phyloP scores from a whole-genome alignment of 164 flowering plant genomes.

The Macadamia tetraphylla region DNA sequence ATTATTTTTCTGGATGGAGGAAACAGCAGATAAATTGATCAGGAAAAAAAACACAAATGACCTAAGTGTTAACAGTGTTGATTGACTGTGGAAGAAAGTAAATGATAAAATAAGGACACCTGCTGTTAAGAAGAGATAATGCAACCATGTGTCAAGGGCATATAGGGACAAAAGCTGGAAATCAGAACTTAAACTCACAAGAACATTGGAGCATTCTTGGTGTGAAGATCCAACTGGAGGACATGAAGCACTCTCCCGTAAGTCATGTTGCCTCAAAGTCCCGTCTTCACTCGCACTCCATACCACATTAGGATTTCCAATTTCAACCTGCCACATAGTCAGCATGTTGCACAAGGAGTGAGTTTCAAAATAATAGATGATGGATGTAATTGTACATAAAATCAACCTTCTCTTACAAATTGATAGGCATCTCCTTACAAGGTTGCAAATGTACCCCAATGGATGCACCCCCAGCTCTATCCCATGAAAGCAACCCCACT shows the following conservation, averaged over 20 bases:
- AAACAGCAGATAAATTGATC: too few relatives aligned
- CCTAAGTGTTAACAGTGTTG: too few relatives aligned
- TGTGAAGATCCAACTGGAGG: constrained; percentile 84
- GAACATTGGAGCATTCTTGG: constrained; percentile 82
- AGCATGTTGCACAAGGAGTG: background rate
- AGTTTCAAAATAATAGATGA: background rate
- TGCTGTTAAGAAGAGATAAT: too few relatives aligned
- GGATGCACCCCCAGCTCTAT: background rate
- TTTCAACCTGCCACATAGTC: constrained; percentile 63
- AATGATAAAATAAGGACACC: too few relatives aligned
- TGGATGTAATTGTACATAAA: background rate
- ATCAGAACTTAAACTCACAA: constrained; percentile 38
- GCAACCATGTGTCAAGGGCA: too few relatives aligned
- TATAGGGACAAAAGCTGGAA: background rate
- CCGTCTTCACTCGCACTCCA: constrained; percentile 99
- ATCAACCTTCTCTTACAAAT: background rate
- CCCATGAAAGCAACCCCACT: background rate
- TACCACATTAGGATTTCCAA: constrained; percentile 89
- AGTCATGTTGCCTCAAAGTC: constrained; percentile 93
- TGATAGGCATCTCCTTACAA: background rate
- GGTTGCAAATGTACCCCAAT: background rate
- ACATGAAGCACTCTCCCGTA: constrained; percentile 85
- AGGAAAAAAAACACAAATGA: too few relatives aligned
- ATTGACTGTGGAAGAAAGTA: too few relatives aligned
- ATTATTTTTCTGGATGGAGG: too few relatives aligned